Evolutionary conservation across 176 grass and related monocot genomes (phyloP), one percentile per base, ranked within the genome.

Genomic region (Carex kokanica): DNA sequence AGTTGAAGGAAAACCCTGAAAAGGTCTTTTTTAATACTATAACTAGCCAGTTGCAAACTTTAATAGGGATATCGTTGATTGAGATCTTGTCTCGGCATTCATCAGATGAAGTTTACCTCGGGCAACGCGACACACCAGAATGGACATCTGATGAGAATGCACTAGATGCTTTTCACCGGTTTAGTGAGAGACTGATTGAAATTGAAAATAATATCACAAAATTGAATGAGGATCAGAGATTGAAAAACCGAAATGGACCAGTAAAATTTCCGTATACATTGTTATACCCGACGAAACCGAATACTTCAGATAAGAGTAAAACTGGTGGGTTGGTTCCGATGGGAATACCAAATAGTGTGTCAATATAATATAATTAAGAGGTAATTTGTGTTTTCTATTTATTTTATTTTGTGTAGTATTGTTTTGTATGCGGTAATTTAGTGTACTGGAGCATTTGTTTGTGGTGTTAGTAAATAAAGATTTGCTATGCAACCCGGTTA

Each of bases 311-410:
- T 58, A 24, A 32, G 15, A 81, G 13, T 21, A n/a, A n/a, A n/a
- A n/a, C n/a, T n/a, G 72, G 93, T 36, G 54, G 74, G 40, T 9
- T 90, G 87, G 61, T 87, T 88, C 87, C 80, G 41, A 87, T 84
- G 86, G 93, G 93, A 58, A 95, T 95, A 24, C 93, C 93, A 56
- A 95, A 95, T 83, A 95, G 93, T 77, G 72, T 89, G 72, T 92
- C 90, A 51, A 95, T 95, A 59, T 36, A 36, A 36, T 36, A 36
- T 36, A 36, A 36, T 4, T 95, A 79, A 94, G 49, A 81, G 29
- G 27, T n/a, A n/a, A n/a, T 56, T 60, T 81, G n/a, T 60, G 4
- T 18, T 81, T 64, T 8, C 17, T 81, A 29, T 31, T 64, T 10
- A 43, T 17, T 45, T 29, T 63, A 23, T 64, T 43, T 13, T 13